Percentiles rank a stretch among this genome's conserved stretches.
phyloP scores from a whole-genome alignment of 179 eudicot species.

The Drosera spatulata region DNA sequence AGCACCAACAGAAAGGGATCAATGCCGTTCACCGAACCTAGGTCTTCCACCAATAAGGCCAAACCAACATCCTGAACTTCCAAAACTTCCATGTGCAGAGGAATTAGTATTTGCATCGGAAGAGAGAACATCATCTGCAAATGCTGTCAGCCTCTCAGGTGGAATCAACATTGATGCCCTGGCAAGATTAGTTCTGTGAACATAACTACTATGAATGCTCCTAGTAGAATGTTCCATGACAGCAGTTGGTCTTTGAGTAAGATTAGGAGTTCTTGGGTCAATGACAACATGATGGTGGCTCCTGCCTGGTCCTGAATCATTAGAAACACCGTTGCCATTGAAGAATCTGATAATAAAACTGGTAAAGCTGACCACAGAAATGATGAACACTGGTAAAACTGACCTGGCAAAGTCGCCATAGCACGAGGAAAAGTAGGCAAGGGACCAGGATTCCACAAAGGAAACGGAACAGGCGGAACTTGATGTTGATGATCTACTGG shows the following conservation, averaged over 20 bases:
- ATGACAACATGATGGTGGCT: conserved; percentile 31
- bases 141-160: conserved; percentile 31
- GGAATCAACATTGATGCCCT: conserved; percentile 47
- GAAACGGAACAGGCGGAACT: conserved; percentile 30
- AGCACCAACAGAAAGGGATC: conserved; percentile 36
- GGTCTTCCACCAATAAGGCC: conserved; percentile 51
- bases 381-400: background rate
- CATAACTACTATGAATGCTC: conserved; percentile 56
- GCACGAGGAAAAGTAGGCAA: conserved; percentile 38
- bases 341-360: conserved; percentile 8
- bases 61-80: conserved; percentile 44
- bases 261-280: conserved; percentile 27
- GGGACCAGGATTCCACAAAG: conserved; percentile 45
- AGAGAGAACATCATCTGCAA: conserved; percentile 44
- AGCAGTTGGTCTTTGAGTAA: conserved; percentile 40
- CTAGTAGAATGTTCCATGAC: conserved; percentile 35
- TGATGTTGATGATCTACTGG: conserved; percentile 33
- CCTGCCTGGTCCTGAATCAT: conserved; percentile 38
- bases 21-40: conserved; percentile 52
- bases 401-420: conserved; percentile 29
- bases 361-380: background rate
- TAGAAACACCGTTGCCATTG: conserved; percentile 28
- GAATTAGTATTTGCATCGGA: conserved; percentile 39
- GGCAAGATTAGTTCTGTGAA: conserved; percentile 42
- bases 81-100: conserved; percentile 50